Evolutionary conservation across 345 rosid genomes (phyloP).

Genomic region (Cardamine resedifolia): DNA sequence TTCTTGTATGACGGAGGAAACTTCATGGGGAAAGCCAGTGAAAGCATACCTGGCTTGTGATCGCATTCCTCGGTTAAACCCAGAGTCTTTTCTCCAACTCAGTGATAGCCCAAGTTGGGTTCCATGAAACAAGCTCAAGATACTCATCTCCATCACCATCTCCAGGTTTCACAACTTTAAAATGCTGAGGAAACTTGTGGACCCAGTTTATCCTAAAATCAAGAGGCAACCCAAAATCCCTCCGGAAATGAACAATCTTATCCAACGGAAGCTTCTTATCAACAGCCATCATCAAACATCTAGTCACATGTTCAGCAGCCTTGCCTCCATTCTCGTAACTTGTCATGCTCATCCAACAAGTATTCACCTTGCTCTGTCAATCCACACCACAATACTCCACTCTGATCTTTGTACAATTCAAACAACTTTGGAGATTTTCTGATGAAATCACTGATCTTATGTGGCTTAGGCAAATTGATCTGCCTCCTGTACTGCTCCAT

Average conservation of each 20-base stretch:
- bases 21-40: constrained; percentile 72
- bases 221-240: constrained; percentile 81
- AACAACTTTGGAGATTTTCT: constrained; percentile 72
- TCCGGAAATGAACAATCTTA: constrained; percentile 70
- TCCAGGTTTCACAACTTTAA: constrained; percentile 47
- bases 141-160: constrained; percentile 52
- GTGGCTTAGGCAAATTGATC: constrained; percentile 67
- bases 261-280: constrained; percentile 61
- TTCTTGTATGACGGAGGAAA: constrained; percentile 79
- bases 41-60: constrained; percentile 66
- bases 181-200: constrained; percentile 60
- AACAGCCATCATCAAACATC: constrained; percentile 76
- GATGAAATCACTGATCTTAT: constrained; percentile 63
- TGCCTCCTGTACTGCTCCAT: constrained; percentile 55
- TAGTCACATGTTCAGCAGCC: constrained; percentile 75
- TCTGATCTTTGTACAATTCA: constrained; percentile 72
- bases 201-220: constrained; percentile 79
- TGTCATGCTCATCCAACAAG: constrained; percentile 62
- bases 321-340: constrained; percentile 54
- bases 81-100: constrained; percentile 69
- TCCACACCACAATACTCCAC: constrained; percentile 80
- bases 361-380: constrained; percentile 63
- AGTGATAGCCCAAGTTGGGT: constrained; percentile 78
- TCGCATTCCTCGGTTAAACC: constrained; percentile 43
- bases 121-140: constrained; percentile 79